Evolutionary conservation across 805 yeast genomes (phyloP).

Genomic region (Lipomyces yamanashiensis): DNA sequence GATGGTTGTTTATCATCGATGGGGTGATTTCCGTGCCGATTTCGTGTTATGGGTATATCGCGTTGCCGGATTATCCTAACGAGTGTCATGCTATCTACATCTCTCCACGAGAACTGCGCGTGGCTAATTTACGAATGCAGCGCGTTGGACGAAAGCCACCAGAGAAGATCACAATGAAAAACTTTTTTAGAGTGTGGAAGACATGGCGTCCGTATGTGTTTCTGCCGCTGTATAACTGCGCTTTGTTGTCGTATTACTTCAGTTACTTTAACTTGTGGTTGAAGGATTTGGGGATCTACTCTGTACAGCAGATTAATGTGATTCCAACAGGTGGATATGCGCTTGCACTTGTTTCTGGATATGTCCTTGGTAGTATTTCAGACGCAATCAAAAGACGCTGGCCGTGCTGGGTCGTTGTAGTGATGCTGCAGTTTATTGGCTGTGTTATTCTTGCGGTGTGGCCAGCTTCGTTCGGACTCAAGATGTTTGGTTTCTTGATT

Average conservation of each 20-base stretch:
- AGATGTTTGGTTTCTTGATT: slow-evolving; percentile 22
- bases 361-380: too few species aligned
- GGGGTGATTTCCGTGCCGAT: slow-evolving; percentile 29
- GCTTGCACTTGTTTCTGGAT: slow-evolving; percentile 40
- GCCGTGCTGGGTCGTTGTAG: too few species aligned
- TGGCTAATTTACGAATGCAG: slow-evolving; percentile 18
- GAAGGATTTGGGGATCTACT: slow-evolving; percentile 39
- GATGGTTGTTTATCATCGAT: slow-evolving; percentile 40
- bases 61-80: slow-evolving; percentile 68
- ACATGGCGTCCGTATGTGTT: slow-evolving; percentile 24
- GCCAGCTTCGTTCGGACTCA: slow-evolving; percentile 48
- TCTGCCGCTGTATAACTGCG: slow-evolving; percentile 13
- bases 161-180: slow-evolving; percentile 8
- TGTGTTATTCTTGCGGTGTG: too few species aligned
- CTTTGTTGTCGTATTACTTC: slow-evolving; percentile 8
- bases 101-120: slow-evolving; percentile 42
- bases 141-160: slow-evolving; percentile 20
- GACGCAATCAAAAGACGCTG: too few species aligned
- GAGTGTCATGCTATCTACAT: slow-evolving; percentile 55
- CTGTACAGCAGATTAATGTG: slow-evolving; percentile 42
- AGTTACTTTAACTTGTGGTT: slow-evolving; percentile 44
- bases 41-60: slow-evolving; percentile 33
- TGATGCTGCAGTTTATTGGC: too few species aligned
- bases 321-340: slow-evolving; percentile 48
- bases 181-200: slow-evolving; percentile 11